Percentiles rank a stretch among this genome's conserved stretches.
Conservation (phyloP, 2,329 filamentous ascomycete species). For the Chrysoporthe austroafricana region DNA sequence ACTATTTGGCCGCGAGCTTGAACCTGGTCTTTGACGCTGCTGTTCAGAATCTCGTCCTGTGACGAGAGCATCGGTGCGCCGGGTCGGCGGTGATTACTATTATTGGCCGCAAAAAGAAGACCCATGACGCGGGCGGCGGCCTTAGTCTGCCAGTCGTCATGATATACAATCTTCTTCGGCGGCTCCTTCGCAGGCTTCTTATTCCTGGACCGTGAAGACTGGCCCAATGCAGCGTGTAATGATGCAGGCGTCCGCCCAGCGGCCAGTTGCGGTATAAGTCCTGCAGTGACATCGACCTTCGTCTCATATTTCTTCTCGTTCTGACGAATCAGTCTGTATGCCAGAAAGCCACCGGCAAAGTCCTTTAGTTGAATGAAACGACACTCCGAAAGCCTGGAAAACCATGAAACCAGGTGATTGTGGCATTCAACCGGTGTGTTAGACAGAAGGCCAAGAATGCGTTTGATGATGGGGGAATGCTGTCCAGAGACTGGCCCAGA, state of each 20-base stretch:
- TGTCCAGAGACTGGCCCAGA: constrained; percentile 60
- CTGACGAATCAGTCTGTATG: constrained; percentile 75
- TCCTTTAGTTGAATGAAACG: constrained; percentile 78
- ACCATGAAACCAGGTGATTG: constrained; percentile 76
- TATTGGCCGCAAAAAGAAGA: constrained; percentile 80
- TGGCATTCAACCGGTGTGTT: constrained; percentile 78
- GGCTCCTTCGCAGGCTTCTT: constrained; percentile 58
- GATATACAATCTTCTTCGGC: constrained; percentile 65
- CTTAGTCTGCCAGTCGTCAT: constrained; percentile 88
- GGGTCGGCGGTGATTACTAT: constrained; percentile 45
- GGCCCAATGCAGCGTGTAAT: constrained; percentile 75
- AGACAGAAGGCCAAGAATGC: constrained; percentile 78
- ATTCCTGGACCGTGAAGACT: constrained; percentile 47
- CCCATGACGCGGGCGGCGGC: constrained; percentile 80
- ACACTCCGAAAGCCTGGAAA: constrained; percentile 68
- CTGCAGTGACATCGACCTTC: constrained; percentile 64
- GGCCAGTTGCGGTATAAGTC: constrained; percentile 74
- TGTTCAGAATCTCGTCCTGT: constrained; percentile 35
- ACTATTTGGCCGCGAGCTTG: constrained; percentile 67
- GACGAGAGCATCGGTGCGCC: constrained; percentile 14
- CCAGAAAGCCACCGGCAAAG: constrained; percentile 76
- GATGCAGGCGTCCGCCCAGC: constrained; percentile 69
- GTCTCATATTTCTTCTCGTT: constrained; percentile 67
- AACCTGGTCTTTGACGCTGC: constrained; percentile 46
- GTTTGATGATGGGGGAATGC: constrained; percentile 83